phyloP scores from a whole-genome alignment of 2,329 filamentous ascomycete species.

The Pseudovirgaria hyperparasitica region DNA sequence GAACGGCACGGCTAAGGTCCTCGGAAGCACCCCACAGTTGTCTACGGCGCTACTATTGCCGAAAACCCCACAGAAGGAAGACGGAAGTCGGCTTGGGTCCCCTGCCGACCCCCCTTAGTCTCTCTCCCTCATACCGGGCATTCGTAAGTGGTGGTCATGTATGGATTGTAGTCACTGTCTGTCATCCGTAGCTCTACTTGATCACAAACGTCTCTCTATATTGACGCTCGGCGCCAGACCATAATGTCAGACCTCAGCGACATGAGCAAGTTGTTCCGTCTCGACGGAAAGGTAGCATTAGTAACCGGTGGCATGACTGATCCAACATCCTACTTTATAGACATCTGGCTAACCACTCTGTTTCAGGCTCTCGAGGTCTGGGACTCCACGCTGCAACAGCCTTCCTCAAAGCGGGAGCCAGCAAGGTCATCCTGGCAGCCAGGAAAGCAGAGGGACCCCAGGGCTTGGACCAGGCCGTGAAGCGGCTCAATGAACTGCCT shows the following conservation, averaged over 20 bases:
- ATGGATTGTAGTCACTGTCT: too few relatives aligned
- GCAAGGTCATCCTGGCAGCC: conserved; percentile 25
- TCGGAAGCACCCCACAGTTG: too few relatives aligned
- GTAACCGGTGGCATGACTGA: conserved; percentile 18
- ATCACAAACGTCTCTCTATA: too few relatives aligned
- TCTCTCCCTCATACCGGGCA: too few relatives aligned
- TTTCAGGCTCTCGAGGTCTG: conserved; percentile 25
- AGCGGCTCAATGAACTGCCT: conserved; percentile 24
- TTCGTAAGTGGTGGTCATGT: too few relatives aligned
- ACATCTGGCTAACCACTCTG: neutral
- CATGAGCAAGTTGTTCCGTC: conserved; percentile 22
- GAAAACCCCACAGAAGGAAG: too few relatives aligned
- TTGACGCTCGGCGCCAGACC: too few relatives aligned
- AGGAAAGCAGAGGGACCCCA: conserved; percentile 24
- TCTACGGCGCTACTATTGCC: too few relatives aligned
- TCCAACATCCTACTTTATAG: neutral
- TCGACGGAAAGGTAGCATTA: conserved; percentile 24
- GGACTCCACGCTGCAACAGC: conserved; percentile 26
- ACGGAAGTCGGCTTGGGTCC: too few relatives aligned
- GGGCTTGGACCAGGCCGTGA: conserved; percentile 25
- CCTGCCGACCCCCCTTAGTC: too few relatives aligned
- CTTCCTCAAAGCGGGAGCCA: conserved; percentile 27
- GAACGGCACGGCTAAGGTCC: too few relatives aligned
- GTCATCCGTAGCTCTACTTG: too few relatives aligned
- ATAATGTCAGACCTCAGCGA: conserved; percentile 20